A percentile compares a stretch with the other conserved stretches of the same genome.
These are phyloP conservation scores for Cornus florida DNA, from an alignment of 148 eudicot species.

Conservation along the genomic window DNA sequence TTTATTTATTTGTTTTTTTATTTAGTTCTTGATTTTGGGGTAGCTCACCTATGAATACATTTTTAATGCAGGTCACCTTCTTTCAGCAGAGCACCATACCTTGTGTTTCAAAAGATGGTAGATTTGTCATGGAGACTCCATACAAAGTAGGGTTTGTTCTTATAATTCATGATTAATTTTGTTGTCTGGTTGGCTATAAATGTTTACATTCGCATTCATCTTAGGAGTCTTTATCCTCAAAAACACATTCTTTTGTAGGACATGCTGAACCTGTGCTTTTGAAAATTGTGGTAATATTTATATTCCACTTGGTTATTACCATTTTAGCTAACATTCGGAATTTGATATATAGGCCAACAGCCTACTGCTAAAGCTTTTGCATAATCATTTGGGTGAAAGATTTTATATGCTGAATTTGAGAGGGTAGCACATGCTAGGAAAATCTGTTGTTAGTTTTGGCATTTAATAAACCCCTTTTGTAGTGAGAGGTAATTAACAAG, in stretches of 20 bases:
- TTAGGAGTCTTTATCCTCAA: neutral
- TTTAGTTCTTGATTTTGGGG: conserved; percentile 3
- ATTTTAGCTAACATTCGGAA: too few relatives aligned
- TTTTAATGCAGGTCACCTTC: conserved; percentile 74
- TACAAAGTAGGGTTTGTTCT: conserved; percentile 54
- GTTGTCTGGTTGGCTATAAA: neutral
- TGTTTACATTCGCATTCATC: neutral
- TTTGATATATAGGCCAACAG: too few relatives aligned
- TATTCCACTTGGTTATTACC: too few relatives aligned
- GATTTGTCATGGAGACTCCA: conserved; percentile 94
- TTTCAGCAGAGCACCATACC: conserved; percentile 97
- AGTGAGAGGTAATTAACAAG: neutral
- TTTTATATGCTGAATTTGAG: too few relatives aligned
- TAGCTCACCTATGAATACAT: conserved; percentile 10
- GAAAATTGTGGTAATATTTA: too few relatives aligned
- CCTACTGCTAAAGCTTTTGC: too few relatives aligned
- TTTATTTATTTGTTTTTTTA: neutral
- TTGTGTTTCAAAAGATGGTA: conserved; percentile 88
- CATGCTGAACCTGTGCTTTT: neutral
- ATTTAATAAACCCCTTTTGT: too few relatives aligned
- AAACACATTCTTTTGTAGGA: neutral
- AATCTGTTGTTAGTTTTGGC: too few relatives aligned
- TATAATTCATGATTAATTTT: neutral
- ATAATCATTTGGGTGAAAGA: too few relatives aligned
- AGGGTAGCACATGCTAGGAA: too few relatives aligned